Evolutionary conservation across 1,284 basidiomycete genomes (phyloP).

Genomic region (Xanthoconium separans): DNA sequence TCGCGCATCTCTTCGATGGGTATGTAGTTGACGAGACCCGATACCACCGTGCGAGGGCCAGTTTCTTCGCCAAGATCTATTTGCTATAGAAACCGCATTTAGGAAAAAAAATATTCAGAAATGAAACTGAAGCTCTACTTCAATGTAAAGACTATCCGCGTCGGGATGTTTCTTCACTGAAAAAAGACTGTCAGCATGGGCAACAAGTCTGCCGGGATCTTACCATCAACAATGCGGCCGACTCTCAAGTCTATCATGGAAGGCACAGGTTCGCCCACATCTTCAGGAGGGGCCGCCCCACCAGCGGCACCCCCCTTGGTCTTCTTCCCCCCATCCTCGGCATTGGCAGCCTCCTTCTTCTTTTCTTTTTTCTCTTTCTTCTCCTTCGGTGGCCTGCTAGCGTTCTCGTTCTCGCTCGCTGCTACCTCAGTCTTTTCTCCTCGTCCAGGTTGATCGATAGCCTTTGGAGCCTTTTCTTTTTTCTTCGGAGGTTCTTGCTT

Average conservation of each 20-base stretch:
- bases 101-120: not conserved
- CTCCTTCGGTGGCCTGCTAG: conserved; percentile 37
- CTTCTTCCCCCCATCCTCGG: conserved; percentile 40
- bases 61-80: conserved; percentile 94
- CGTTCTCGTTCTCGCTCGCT: conserved; percentile 27
- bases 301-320: conserved; percentile 41
- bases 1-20: conserved; percentile 91
- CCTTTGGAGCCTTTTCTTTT: conserved; percentile 73
- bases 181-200: not conserved
- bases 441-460: conserved; percentile 34
- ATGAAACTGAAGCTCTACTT: conserved; percentile 46
- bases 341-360: conserved; percentile 48
- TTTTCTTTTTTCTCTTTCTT: conserved; percentile 50
- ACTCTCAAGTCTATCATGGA: conserved; percentile 95
- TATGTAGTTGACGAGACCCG: conserved; percentile 92
- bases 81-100: conserved; percentile 51
- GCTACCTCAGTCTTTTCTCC: conserved; percentile 29
- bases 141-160: conserved; percentile 89
- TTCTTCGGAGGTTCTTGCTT: conserved; percentile 75
- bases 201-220: conserved; percentile 26
- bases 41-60: conserved; percentile 91
- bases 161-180: conserved; percentile 92
- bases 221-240: conserved; percentile 86
- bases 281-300: conserved; percentile 51
- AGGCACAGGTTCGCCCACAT: conserved; percentile 76